Conservation (phyloP, 1,139 yeast genomes). For the Kurtzmaniella quercitrusa region DNA sequence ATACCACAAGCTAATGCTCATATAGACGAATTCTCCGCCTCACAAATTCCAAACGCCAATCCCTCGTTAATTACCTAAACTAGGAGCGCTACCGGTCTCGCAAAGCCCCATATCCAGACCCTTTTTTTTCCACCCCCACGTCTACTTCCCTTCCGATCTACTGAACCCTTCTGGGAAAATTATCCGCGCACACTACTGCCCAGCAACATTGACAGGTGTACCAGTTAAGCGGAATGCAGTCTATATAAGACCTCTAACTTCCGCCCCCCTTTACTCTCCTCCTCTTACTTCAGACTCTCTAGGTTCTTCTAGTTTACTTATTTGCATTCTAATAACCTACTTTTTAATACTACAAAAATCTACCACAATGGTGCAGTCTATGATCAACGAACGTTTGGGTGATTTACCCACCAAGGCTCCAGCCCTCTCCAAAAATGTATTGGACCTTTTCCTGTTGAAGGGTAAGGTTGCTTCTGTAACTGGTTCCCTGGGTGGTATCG, state of each 20-base stretch:
- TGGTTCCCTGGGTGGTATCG: conserved; percentile 86
- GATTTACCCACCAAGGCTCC: conserved; percentile 29
- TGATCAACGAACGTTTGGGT: conserved; percentile 23
- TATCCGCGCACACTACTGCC: conserved; percentile 3
- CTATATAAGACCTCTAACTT: not conserved
- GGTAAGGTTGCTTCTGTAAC: conserved; percentile 88
- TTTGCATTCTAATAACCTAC: not conserved
- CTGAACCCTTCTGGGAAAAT: conserved; percentile 1
- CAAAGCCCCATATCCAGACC: not conserved
- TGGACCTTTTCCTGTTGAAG: conserved; percentile 61
- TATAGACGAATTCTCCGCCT: no score
- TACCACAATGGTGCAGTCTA: conserved; percentile 9
- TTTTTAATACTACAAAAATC: not conserved
- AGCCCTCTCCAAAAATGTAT: conserved; percentile 22
- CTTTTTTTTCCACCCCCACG: conserved; percentile 2
- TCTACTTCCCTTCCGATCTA: not conserved
- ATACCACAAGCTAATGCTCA: not conserved
- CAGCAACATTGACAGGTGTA: not conserved
- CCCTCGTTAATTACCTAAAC: not conserved
- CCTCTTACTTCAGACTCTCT: not conserved
- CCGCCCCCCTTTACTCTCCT: not conserved
- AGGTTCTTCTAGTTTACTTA: not conserved
- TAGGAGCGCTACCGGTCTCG: not conserved
- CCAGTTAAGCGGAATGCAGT: not conserved
- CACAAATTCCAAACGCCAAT: no score